Conservation (phyloP, 805 yeast genomes). For the Schwanniomyces pseudopolymorphus region DNA sequence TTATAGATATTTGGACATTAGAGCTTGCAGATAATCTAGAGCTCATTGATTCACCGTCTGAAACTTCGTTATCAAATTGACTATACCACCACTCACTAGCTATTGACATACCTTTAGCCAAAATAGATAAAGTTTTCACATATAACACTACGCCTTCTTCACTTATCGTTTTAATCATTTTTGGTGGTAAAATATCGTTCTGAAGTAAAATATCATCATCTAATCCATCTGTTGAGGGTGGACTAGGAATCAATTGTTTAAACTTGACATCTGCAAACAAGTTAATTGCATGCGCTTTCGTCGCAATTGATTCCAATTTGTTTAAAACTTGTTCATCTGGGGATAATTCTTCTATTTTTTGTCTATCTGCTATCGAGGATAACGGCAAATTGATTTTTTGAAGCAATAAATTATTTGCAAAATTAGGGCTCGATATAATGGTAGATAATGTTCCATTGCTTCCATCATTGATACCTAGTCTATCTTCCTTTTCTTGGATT, state of each 20-base stretch:
- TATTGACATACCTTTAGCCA: slow-evolving; percentile 81
- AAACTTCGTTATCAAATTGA: slow-evolving; percentile 23
- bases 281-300: slow-evolving; percentile 87
- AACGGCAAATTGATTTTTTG: slow-evolving; percentile 34
- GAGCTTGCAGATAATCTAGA: slow-evolving; percentile 2
- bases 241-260: slow-evolving; percentile 76
- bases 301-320: slow-evolving; percentile 71
- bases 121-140: slow-evolving; percentile 75
- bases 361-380: slow-evolving; percentile 17
- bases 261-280: slow-evolving; percentile 90
- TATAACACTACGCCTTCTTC: slow-evolving; percentile 87
- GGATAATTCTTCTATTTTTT: slow-evolving; percentile 8
- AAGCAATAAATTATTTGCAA: slow-evolving; percentile 34
- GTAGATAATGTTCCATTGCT: slow-evolving; percentile 15
- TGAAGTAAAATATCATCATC: slow-evolving; percentile 37
- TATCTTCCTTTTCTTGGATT: slow-evolving; percentile 12
- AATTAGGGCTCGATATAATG: slow-evolving; percentile 27
- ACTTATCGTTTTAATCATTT: slow-evolving; percentile 57
- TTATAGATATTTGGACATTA: slow-evolving; percentile 25
- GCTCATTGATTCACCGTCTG: slow-evolving; percentile 1
- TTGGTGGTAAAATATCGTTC: slow-evolving; percentile 53
- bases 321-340: slow-evolving; percentile 39
- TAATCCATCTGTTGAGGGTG: slow-evolving; percentile 48
- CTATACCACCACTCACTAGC: slow-evolving; percentile 91
- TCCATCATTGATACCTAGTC: background rate